Percentiles rank a stretch among this genome's conserved stretches.
Evolutionary conservation across 164 flowering plant genomes (phyloP).

Genomic region (Stephania cephalantha): DNA sequence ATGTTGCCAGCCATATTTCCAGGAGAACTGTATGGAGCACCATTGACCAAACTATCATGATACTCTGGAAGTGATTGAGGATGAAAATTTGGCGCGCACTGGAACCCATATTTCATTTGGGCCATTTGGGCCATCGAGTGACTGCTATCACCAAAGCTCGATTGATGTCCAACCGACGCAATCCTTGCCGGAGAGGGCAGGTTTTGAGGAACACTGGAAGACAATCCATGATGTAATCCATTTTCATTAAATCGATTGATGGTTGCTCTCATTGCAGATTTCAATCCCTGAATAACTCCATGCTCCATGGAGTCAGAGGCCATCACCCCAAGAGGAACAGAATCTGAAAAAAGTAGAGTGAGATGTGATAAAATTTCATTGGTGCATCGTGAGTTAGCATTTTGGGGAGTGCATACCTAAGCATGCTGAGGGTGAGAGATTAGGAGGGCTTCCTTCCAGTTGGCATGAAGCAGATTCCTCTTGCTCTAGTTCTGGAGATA

Average conservation of each 20-base stretch:
- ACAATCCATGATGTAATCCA: conserved; percentile 31
- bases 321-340: conserved; percentile 26
- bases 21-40: conserved; percentile 37
- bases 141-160: conserved; percentile 31
- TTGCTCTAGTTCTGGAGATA: conserved; percentile 40
- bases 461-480: conserved; percentile 30
- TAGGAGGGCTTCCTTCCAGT: conserved; percentile 30
- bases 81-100: conserved; percentile 31
- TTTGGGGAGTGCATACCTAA: conserved; percentile 15
- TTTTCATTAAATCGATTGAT: conserved; percentile 32
- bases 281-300: conserved; percentile 31
- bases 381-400: not conserved
- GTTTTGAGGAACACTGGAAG: conserved; percentile 46
- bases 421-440: conserved; percentile 30
- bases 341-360: conserved; percentile 25
- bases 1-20: conserved; percentile 30
- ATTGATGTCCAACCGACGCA: conserved; percentile 34
- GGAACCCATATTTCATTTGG: conserved; percentile 42
- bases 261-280: conserved; percentile 26
- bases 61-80: conserved; percentile 71
- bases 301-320: conserved; percentile 35
- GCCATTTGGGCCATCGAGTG: conserved; percentile 36
- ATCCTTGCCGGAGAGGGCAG: conserved; percentile 41
- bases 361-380: conserved; percentile 2
- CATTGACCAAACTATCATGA: conserved; percentile 41